Conservation (phyloP, 768 basidiomycete genomes). For the Auricularia sp. region DNA sequence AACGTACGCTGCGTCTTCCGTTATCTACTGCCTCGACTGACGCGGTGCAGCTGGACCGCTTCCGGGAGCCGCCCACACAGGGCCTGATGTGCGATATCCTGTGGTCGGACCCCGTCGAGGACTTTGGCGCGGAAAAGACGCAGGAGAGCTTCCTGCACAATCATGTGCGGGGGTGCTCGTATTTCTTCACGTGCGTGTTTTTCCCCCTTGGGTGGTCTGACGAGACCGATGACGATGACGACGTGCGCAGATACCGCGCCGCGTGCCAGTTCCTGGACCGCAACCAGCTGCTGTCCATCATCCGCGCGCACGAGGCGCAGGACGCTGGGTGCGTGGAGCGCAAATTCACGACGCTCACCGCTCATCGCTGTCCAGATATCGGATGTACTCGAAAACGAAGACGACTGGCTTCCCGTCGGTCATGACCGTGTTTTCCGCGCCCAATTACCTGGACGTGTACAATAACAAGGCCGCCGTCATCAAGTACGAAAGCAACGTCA, state of each 20-base stretch:
- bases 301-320: slow-evolving; percentile 43
- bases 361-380: slow-evolving; percentile 19
- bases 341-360: too few species aligned
- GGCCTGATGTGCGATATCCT: slow-evolving; percentile 44
- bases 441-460: slow-evolving; percentile 43
- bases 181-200: slow-evolving; percentile 36
- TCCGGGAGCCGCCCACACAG: slow-evolving; percentile 39
- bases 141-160: slow-evolving; percentile 39
- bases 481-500: slow-evolving; percentile 43
- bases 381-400: slow-evolving; percentile 43
- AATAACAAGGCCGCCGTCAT: slow-evolving; percentile 46
- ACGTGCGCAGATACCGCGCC: slow-evolving; percentile 29
- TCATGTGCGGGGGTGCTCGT: slow-evolving; percentile 41
- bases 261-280: slow-evolving; percentile 41
- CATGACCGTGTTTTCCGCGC: slow-evolving; percentile 43
- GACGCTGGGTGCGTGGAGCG: slow-evolving; percentile 32
- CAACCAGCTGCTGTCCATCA: slow-evolving; percentile 39
- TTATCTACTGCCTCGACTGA: neutral
- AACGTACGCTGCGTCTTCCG: slow-evolving; percentile 18
- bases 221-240: neutral
- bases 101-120: slow-evolving; percentile 43
- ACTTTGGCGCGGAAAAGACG: slow-evolving; percentile 36
- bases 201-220: too few species aligned
- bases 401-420: slow-evolving; percentile 44
- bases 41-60: slow-evolving; percentile 34